phyloP scores from a whole-genome alignment of 2,329 filamentous ascomycete species.

The Claviceps monticola region DNA sequence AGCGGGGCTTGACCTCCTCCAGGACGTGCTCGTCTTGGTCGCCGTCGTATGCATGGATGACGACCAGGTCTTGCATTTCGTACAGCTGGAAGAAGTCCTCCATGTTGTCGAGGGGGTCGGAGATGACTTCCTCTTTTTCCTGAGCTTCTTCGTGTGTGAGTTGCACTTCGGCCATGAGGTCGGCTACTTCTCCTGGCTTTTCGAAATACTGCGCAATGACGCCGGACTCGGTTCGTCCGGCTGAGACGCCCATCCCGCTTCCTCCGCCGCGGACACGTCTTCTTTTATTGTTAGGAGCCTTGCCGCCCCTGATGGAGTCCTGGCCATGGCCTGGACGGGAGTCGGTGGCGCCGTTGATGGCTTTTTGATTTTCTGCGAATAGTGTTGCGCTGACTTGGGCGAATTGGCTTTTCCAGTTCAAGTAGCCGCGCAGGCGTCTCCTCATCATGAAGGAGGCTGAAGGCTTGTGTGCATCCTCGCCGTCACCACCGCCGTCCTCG shows the following conservation, averaged over 20 bases:
- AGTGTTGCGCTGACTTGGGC: constrained; percentile 68
- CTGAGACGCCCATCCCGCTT: constrained; percentile 31
- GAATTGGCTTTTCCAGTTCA: constrained; percentile 84
- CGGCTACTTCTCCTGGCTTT: constrained; percentile 66
- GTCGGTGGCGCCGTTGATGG: constrained; percentile 53
- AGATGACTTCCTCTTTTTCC: constrained; percentile 60
- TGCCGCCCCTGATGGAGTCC: constrained; percentile 38
- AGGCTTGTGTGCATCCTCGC: constrained; percentile 41
- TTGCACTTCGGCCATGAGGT: constrained; percentile 68
- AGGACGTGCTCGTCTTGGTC: constrained; percentile 95
- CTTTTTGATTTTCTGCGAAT: constrained; percentile 68
- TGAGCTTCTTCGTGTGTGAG: constrained; percentile 64
- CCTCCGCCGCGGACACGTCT: constrained; percentile 73
- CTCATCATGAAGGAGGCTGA: constrained; percentile 85
- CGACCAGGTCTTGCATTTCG: constrained; percentile 76
- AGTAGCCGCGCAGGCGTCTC: constrained; percentile 69
- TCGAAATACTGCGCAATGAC: constrained; percentile 70
- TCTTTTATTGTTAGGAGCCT: constrained; percentile 68
- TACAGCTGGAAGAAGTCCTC: constrained; percentile 86
- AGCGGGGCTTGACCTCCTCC: constrained; percentile 82
- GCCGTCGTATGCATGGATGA: constrained; percentile 87
- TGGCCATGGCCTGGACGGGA: constrained; percentile 31
- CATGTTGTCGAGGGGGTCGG: constrained; percentile 76
- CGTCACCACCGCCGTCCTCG: constrained; percentile 32
- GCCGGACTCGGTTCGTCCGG: constrained; percentile 55